Conservation (phyloP, 495 filamentous ascomycete species). For the Aspergillus leporis region DNA sequence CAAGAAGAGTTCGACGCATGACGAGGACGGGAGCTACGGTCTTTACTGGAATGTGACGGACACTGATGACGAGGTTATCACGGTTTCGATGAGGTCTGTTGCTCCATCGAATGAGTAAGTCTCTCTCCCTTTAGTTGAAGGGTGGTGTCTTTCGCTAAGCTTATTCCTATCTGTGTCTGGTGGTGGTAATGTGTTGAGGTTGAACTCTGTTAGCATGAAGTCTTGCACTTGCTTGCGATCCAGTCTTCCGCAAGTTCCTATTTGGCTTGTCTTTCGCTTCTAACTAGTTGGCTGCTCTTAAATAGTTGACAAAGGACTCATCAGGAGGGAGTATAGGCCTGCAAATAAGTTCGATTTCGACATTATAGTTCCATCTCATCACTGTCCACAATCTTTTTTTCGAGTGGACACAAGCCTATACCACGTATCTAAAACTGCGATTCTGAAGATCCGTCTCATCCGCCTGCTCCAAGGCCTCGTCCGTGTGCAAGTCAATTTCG, state of each 20-base stretch:
- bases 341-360: background rate
- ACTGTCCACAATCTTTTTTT: background rate
- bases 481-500: constrained; percentile 11
- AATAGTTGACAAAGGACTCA: no score
- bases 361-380: background rate
- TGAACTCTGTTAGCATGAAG: no score
- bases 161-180: no score
- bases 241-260: no score
- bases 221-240: no score
- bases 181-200: no score
- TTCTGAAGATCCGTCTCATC: constrained; percentile 24
- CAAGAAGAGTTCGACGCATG: constrained; percentile 18
- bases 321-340: no score
- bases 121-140: no score
- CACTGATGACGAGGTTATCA: constrained; percentile 18
- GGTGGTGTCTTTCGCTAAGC: no score
- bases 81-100: constrained; percentile 27
- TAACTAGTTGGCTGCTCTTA: no score
- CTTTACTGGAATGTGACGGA: constrained; percentile 36
- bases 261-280: no score
- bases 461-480: constrained; percentile 15
- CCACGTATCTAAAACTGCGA: constrained; percentile 19
- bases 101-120: no score
- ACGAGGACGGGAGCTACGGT: constrained; percentile 24
- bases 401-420: constrained; percentile 6